Conservation (phyloP, 1,284 basidiomycete species). For the Neotropicomus parvogracilis region DNA sequence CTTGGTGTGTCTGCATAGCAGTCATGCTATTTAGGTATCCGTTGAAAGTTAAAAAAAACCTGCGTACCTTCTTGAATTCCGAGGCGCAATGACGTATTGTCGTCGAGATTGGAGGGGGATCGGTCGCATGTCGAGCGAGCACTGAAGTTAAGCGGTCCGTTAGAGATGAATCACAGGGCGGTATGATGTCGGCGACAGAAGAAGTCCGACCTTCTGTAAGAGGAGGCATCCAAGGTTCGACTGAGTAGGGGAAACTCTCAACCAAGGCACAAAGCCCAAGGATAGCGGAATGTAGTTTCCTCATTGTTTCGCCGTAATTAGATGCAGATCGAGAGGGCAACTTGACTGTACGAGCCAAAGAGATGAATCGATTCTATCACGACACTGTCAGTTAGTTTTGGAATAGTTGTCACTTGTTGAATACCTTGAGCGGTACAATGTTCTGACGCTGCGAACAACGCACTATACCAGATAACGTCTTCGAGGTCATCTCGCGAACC, state of each 20-base stretch:
- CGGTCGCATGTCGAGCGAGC: constrained; percentile 78
- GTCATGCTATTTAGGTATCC: constrained; percentile 15
- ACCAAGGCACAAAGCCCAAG: constrained; percentile 85
- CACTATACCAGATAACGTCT: constrained; percentile 85
- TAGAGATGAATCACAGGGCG: neutral
- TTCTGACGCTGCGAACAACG: constrained; percentile 90
- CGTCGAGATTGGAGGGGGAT: constrained; percentile 89
- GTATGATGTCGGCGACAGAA: neutral
- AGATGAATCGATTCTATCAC: constrained; percentile 74
- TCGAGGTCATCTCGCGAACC: constrained; percentile 91
- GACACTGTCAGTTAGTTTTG: constrained; percentile 1
- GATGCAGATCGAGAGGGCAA: constrained; percentile 73
- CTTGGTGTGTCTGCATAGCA: constrained; percentile 61
- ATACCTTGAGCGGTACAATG: constrained; percentile 81
- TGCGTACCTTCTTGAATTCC: constrained; percentile 78
- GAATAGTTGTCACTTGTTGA: constrained; percentile 3
- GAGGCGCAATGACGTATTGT: constrained; percentile 87
- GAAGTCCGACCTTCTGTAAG: constrained; percentile 60
- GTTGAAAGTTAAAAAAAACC: constrained; percentile 11
- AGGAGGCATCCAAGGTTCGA: constrained; percentile 74
- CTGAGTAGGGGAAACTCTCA: constrained; percentile 76
- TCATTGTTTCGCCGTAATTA: constrained; percentile 70
- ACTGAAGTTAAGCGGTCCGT: constrained; percentile 42
- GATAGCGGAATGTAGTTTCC: constrained; percentile 84
- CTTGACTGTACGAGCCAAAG: constrained; percentile 56